These are phyloP conservation scores for Trebouxia sp. DNA, from an alignment of 139 green algal genomes.

Conservation along the genomic window DNA sequence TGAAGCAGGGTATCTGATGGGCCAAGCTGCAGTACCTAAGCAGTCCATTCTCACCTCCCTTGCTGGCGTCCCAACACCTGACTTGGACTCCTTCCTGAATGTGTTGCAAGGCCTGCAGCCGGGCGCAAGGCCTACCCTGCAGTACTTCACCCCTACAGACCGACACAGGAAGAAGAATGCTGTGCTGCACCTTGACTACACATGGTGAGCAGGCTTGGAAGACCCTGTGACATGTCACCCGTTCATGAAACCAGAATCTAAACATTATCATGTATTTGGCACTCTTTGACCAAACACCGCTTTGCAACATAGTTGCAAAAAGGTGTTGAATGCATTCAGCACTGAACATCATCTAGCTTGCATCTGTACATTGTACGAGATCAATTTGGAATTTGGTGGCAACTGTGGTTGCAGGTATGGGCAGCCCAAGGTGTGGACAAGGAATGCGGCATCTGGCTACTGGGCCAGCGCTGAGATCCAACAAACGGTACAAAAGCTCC, in stretches of 20 bases:
- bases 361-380: too few species aligned
- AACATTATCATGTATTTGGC: not conserved
- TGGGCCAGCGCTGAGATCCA: constrained; percentile 34
- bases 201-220: constrained; percentile 69
- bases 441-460: constrained; percentile 65
- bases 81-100: constrained; percentile 55
- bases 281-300: not conserved
- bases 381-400: not conserved
- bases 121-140: constrained; percentile 66
- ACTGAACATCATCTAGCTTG: too few species aligned
- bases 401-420: constrained; percentile 65
- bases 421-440: constrained; percentile 65
- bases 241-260: too few species aligned
- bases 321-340: not conserved
- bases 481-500: too few species aligned
- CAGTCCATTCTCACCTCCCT: constrained; percentile 79
- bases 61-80: constrained; percentile 61
- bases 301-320: too few species aligned
- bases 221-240: too few species aligned
- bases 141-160: constrained; percentile 75
- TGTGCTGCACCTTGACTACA: constrained; percentile 63
- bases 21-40: constrained; percentile 65
- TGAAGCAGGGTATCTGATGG: constrained; percentile 72
- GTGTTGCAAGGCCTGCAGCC: constrained; percentile 52
- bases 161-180: constrained; percentile 55